Percentiles rank a stretch among this genome's conserved stretches.
phyloP scores from a whole-genome alignment of 208 protist genomes.

The Leishmania guyanensis region DNA sequence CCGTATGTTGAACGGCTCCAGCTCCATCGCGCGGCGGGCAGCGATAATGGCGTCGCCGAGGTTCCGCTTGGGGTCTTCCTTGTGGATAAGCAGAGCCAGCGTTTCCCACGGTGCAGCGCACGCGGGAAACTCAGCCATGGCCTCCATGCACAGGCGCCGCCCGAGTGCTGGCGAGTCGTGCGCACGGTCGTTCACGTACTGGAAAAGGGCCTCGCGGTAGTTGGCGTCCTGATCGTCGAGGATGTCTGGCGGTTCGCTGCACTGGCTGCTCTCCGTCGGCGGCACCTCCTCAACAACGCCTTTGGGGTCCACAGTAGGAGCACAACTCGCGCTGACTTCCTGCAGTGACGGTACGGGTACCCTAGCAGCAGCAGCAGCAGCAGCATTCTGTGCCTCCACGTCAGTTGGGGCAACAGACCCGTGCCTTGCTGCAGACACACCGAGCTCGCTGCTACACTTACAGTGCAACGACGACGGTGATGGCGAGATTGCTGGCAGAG shows the following conservation, averaged over 20 bases:
- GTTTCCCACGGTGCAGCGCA: constrained; percentile 67
- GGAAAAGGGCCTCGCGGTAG: constrained; percentile 59
- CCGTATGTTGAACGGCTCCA: constrained; percentile 60
- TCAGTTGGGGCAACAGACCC: background rate
- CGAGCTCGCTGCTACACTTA: background rate
- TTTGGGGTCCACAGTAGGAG: background rate
- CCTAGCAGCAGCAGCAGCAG: background rate
- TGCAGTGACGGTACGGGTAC: background rate
- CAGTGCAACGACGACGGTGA: background rate
- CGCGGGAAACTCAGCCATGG: constrained; percentile 69
- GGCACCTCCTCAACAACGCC: background rate
- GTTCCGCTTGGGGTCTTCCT: constrained; percentile 53
- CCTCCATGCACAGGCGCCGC: constrained; percentile 61
- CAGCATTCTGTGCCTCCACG: background rate
- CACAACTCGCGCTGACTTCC: background rate
- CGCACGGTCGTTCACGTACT: constrained; percentile 69
- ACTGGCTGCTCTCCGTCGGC: background rate
- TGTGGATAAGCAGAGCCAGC: constrained; percentile 66
- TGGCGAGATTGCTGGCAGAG: background rate
- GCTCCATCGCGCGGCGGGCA: constrained; percentile 58
- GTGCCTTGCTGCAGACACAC: background rate
- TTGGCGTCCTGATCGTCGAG: constrained; percentile 54
- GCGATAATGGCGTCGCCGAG: constrained; percentile 64
- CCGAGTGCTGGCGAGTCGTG: constrained; percentile 41
- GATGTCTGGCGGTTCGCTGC: constrained; percentile 19